Conservation (phyloP, 1,284 basidiomycete genomes). For the Ceratorhiza oryzae-sativae region DNA sequence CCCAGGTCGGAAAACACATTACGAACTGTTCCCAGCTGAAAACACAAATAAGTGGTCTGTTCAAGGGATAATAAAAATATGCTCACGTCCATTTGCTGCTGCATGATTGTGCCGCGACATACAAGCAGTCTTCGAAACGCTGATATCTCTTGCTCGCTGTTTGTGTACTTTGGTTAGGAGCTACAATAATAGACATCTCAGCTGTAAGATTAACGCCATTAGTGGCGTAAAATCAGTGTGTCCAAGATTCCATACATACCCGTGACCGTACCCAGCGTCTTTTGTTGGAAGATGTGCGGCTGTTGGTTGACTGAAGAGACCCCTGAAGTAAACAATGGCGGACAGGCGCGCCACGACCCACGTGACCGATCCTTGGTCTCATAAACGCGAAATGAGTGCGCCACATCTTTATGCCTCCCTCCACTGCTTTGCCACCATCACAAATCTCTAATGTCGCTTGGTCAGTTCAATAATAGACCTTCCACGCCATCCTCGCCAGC, state of each 20-base stretch:
- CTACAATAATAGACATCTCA: conserved; percentile 25
- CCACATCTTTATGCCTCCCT: not conserved
- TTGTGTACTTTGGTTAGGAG: conserved; percentile 30
- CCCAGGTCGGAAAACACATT: conserved; percentile 36
- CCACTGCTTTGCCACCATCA: not conserved
- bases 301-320: not conserved
- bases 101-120: conserved; percentile 34
- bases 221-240: not conserved
- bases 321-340: conserved; percentile 5
- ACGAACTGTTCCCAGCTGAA: conserved; percentile 38
- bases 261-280: not conserved
- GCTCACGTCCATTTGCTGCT: conserved; percentile 39
- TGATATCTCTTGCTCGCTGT: conserved; percentile 37
- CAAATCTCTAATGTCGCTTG: not conserved
- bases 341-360: conserved; percentile 11
- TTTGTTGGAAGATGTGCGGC: not conserved
- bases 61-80: not conserved
- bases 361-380: not conserved
- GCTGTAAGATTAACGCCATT: not conserved
- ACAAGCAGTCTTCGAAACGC: conserved; percentile 32
- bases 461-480: not conserved
- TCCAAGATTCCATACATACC: not conserved
- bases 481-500: conserved; percentile 23
- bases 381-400: conserved; percentile 1
- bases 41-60: not conserved